Base-by-base conservation (phyloP, 495 filamentous ascomycete genomes). In the Penicillium samsonianum region DNA sequence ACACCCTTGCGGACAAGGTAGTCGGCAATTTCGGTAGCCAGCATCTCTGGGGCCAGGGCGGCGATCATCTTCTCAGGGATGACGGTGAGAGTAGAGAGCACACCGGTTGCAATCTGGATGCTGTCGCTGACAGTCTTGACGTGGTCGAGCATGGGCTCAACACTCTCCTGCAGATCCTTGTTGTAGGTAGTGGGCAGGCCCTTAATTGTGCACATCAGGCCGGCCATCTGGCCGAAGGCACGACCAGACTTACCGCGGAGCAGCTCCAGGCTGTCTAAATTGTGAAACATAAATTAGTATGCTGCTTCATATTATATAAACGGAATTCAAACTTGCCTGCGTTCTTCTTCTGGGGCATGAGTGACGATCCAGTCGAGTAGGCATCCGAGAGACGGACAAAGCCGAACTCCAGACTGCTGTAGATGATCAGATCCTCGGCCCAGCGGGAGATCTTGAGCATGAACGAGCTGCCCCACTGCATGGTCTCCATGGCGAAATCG, bases 261-360 rank as follows among this genome's bases (percentile, higher is more conserved):
- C 46, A 98, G 83, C 72, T 97, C 93, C 31, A 97, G 77, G 56
- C 82, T 85, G 73, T 98, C 92, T 45, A 69, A 88, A 70, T 79
- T 78, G 31, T 7, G 7, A 6, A 9, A 17, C 16, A 17, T 1
- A 2, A 44, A 22, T 45, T 16, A 61, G 41, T 26, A 43, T 17
- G 26, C 40, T 40, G 3, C 30, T 26, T 42, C 16, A 4, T 11
- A 14, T 14, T 16, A 19, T 2, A 52, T 48, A 65, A 45, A 1
- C 12, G 2, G 6, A 12, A 40, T 53, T 5, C 11, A 42, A 49
- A 58, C 61, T 33, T 38, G 70, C 65, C 73, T 30, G 74, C 73
- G 58, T 80, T 78, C 78, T 86, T 84, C 79, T 96, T 96, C 79
- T 98, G 91, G 43, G 92, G 92, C 92, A 96, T 96, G 41, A 96